Evolutionary conservation across 192 early-diverging fungal species (phyloP).

Genomic region (Podila epigama): DNA sequence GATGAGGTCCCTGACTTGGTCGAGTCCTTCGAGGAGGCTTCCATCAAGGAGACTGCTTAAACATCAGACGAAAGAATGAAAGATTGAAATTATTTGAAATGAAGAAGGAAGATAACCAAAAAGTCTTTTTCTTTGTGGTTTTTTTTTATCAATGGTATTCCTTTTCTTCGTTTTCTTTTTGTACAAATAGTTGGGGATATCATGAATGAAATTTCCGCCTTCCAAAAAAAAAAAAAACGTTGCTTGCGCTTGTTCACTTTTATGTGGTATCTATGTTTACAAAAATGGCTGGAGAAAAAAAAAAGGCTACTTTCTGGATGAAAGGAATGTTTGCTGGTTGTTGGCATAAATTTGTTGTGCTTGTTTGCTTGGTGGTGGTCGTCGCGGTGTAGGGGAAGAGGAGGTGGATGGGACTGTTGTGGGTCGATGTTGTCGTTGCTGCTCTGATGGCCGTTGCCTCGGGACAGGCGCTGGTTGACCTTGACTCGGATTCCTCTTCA

Average conservation of each 20-base stretch:
- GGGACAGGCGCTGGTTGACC: background rate
- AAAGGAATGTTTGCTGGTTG: background rate
- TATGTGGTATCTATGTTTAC: background rate
- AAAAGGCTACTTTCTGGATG: background rate
- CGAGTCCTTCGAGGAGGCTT: slow-evolving; percentile 66
- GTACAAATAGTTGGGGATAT: too few species aligned
- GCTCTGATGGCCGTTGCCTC: background rate
- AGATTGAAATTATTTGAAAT: background rate
- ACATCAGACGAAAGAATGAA: background rate
- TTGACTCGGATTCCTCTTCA: background rate
- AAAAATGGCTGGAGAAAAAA: background rate
- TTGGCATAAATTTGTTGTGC: background rate
- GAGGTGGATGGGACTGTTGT: too few species aligned
- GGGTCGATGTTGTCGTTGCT: background rate
- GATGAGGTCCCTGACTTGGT: slow-evolving; percentile 98
- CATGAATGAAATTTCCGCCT: background rate
- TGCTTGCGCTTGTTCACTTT: background rate
- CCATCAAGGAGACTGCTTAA: slow-evolving; percentile 49
- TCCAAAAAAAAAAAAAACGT: background rate
- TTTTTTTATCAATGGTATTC: too few species aligned
- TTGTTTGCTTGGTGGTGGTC: background rate
- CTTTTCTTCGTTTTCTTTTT: too few species aligned
- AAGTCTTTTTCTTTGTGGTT: background rate
- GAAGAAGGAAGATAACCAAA: slow-evolving; percentile 2
- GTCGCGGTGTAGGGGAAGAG: too few species aligned